Percentiles rank a stretch among this genome's conserved stretches.
Conservation (phyloP, 495 filamentous ascomycete genomes). For the Amphirosellinia nigrospora region DNA sequence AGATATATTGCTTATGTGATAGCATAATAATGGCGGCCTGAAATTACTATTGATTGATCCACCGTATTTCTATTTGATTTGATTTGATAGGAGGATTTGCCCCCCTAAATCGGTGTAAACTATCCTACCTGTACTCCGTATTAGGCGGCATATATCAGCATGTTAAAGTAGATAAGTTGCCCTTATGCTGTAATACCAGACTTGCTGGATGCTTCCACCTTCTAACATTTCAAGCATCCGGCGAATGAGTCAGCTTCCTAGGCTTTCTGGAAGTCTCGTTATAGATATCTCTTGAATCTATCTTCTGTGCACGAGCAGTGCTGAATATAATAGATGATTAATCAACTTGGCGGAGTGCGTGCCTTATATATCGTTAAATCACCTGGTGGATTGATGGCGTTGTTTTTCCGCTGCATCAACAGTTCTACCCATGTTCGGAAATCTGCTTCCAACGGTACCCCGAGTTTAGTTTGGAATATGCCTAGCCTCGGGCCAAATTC, state of each 20-base stretch:
- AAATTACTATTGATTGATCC: neutral
- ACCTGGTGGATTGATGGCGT: no score
- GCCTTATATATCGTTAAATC: no score
- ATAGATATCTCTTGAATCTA: neutral
- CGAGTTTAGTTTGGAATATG: neutral
- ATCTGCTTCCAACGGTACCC: neutral
- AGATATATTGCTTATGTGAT: neutral
- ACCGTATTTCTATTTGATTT: conserved; percentile 1
- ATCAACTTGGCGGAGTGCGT: no score
- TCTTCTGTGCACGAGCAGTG: neutral
- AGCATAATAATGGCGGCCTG: neutral
- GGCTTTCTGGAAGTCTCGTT: neutral
- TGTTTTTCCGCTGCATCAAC: no score
- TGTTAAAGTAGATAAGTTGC: no score
- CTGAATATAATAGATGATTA: neutral
- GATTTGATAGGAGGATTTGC: neutral
- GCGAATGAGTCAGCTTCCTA: neutral
- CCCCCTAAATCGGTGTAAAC: neutral
- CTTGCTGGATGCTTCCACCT: neutral
- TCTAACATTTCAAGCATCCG: neutral
- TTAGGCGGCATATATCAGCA: no score
- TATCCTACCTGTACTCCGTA: neutral
- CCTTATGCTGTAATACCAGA: no score
- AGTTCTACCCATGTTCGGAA: no score
- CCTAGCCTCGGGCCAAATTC: neutral